Evolutionary conservation across 306 rosid species (phyloP).

Genomic region (Cucumis cinereus): DNA sequence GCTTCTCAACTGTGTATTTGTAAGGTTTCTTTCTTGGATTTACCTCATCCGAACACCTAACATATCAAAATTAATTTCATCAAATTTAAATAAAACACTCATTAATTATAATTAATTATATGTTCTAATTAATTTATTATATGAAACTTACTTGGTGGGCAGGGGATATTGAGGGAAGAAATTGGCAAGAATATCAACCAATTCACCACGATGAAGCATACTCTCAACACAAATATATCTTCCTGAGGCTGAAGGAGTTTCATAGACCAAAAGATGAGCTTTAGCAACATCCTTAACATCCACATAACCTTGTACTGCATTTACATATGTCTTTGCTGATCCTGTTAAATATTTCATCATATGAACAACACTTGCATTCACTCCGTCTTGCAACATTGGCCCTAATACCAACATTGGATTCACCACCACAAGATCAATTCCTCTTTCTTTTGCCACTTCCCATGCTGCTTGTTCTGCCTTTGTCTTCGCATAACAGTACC

Average conservation of each 20-base stretch:
- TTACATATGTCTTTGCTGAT: conserved; percentile 60
- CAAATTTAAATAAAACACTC: too few relatives aligned
- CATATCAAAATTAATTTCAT: too few relatives aligned
- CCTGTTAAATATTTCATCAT: conserved; percentile 70
- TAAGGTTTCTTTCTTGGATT: conserved; percentile 64
- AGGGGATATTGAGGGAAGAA: conserved; percentile 65
- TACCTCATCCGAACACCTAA: conserved; percentile 66
- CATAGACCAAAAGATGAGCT: conserved; percentile 62
- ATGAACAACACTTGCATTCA: conserved; percentile 71
- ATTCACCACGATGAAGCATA: conserved; percentile 69
- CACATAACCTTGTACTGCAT: conserved; percentile 62
- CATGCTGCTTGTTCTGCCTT: conserved; percentile 80
- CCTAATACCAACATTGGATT: conserved; percentile 77
- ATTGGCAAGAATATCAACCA: conserved; percentile 63
- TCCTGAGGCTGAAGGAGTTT: conserved; percentile 57
- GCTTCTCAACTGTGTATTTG: conserved; percentile 53
- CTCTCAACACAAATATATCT: conserved; percentile 60
- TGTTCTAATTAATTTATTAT: too few relatives aligned
- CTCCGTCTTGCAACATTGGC: conserved; percentile 50
- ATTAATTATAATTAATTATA: too few relatives aligned
- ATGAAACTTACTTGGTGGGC: conserved; percentile 54
- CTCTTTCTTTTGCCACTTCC: conserved; percentile 49
- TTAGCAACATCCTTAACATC: conserved; percentile 67
- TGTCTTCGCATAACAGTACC: conserved; percentile 87
- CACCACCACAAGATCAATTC: conserved; percentile 62